These are phyloP conservation scores for Glomus cerebriforme DNA, from an alignment of 192 early-diverging fungal species.

Conservation along the genomic window DNA sequence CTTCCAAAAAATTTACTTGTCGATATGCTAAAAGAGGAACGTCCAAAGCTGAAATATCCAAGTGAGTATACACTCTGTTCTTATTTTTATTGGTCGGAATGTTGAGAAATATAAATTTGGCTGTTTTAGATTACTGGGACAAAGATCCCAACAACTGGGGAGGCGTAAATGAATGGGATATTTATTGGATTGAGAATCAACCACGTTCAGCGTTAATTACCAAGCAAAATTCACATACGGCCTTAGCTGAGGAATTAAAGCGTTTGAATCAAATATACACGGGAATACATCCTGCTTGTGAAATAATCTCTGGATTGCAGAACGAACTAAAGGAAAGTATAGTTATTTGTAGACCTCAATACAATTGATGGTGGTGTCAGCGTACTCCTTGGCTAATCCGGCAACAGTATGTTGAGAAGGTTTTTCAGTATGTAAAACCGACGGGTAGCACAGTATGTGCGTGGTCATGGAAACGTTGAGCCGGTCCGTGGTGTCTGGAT, in stretches of 20 bases:
- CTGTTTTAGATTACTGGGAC: no score
- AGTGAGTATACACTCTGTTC: no score
- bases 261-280: no score
- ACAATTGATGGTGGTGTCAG: constrained; percentile 22
- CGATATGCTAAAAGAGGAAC: no score
- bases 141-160: no score
- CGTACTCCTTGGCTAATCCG: constrained; percentile 31
- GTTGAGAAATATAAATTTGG: no score
- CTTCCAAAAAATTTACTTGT: no score
- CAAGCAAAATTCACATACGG: constrained; percentile 9
- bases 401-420: constrained; percentile 29
- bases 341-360: no score
- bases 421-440: constrained; percentile 12
- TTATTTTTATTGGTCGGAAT: no score
- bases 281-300: no score
- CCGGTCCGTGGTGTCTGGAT: constrained; percentile 15
- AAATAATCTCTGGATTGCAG: not conserved
- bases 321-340: constrained; percentile 12
- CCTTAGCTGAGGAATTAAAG: constrained; percentile 13
- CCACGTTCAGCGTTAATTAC: not conserved
- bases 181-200: constrained; percentile 23
- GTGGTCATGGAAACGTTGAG: constrained; percentile 31
- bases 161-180: constrained; percentile 21
- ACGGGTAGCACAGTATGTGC: constrained; percentile 27
- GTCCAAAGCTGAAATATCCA: no score